phyloP scores from a whole-genome alignment of 352 stramenopile species.

The Pythium apleroticum region DNA sequence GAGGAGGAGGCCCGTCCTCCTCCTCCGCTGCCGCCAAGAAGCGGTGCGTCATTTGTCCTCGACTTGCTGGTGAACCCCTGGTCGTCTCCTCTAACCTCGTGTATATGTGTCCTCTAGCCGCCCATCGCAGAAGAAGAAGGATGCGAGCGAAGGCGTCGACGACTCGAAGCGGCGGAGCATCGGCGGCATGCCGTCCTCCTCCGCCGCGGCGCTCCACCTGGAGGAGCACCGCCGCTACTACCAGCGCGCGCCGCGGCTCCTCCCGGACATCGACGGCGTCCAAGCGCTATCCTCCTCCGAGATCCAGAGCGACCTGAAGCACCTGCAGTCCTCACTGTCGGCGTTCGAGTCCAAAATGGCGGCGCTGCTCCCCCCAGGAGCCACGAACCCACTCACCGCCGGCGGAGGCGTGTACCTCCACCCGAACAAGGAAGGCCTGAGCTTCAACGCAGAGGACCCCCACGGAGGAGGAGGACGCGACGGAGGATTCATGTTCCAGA shows the following conservation, averaged over 20 bases:
- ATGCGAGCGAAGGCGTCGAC: slow-evolving; percentile 35
- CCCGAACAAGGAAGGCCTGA: slow-evolving; percentile 20
- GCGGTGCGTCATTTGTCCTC: slow-evolving; percentile 16
- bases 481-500: slow-evolving; percentile 29
- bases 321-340: slow-evolving; percentile 47
- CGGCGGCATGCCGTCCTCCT: slow-evolving; percentile 11
- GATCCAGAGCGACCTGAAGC: slow-evolving; percentile 55
- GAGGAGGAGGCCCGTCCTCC: slow-evolving; percentile 1
- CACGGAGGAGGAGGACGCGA: slow-evolving; percentile 8
- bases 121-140: slow-evolving; percentile 51
- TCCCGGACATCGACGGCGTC: slow-evolving; percentile 63
- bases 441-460: slow-evolving; percentile 28
- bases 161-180: slow-evolving; percentile 15
- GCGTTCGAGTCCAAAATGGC: slow-evolving; percentile 46
- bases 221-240: slow-evolving; percentile 36
- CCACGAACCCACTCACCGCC: slow-evolving; percentile 1
- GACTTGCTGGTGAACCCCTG: too few species aligned
- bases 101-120: slow-evolving; percentile 30
- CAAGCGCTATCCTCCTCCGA: slow-evolving; percentile 48
- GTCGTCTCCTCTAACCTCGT: not conserved
- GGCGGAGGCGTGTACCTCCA: slow-evolving; percentile 26
- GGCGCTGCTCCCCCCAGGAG: slow-evolving; percentile 20
- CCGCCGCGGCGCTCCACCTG: slow-evolving; percentile 21
- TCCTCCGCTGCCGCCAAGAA: slow-evolving; percentile 18
- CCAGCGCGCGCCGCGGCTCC: slow-evolving; percentile 41